Percentiles rank a stretch among this genome's conserved stretches.
Evolutionary conservation across 2,329 filamentous ascomycete species (phyloP).

Genomic region (Teratosphaeria pseudoeucalypti): DNA sequence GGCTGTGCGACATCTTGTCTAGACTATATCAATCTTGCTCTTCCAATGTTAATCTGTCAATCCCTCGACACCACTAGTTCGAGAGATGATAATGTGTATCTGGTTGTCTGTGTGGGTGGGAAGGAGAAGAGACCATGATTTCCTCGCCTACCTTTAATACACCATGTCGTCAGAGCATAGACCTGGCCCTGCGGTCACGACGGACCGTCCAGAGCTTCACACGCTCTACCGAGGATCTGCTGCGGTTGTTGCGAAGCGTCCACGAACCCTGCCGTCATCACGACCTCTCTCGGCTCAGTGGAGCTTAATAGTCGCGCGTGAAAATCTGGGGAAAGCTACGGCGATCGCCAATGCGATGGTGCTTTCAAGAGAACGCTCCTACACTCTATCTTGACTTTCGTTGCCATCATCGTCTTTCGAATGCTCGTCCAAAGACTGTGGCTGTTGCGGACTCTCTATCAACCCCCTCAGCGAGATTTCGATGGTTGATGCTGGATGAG

Average conservation of each 20-base stretch:
- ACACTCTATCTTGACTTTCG: not conserved
- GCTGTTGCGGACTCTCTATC: not conserved
- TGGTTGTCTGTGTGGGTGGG: not conserved
- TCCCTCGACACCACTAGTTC: not conserved
- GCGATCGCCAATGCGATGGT: not conserved
- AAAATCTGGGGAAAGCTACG: constrained; percentile 5
- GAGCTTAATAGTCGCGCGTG: constrained; percentile 3
- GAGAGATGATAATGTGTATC: not conserved
- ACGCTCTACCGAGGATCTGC: constrained; percentile 3
- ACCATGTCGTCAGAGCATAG: constrained; percentile 5
- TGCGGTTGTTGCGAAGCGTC: not conserved
- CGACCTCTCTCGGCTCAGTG: constrained; percentile 5
- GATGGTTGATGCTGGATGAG: not conserved
- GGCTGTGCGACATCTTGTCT: constrained; percentile 8
- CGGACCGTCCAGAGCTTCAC: not conserved
- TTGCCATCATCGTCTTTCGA: not conserved
- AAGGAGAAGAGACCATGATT: not conserved
- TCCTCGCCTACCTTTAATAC: not conserved
- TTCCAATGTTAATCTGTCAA: not conserved
- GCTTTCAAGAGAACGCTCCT: not conserved
- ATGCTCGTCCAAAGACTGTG: not conserved
- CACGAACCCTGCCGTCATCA: constrained; percentile 3
- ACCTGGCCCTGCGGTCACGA: not conserved
- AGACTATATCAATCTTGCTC: not conserved
- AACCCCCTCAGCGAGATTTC: not conserved